Conservation (phyloP, 169 alveolate species). For the Cryptosporidium meleagridis region DNA sequence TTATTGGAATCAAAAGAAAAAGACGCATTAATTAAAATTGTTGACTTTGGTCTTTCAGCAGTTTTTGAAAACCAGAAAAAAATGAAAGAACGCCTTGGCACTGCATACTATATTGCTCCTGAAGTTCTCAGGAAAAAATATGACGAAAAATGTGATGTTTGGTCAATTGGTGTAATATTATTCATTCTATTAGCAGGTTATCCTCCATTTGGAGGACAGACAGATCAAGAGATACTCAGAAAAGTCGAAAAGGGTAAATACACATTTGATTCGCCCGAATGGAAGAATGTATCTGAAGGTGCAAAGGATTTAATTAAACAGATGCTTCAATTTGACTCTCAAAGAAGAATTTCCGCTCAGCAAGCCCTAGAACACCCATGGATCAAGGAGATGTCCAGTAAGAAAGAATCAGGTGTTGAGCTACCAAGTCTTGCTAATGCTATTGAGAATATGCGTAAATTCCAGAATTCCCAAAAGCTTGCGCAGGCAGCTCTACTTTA, state of each 20-base stretch:
- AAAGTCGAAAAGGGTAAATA: conserved; percentile 89
- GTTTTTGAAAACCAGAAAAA: conserved; percentile 79
- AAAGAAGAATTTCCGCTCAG: conserved; percentile 89
- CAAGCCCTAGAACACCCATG: conserved; percentile 92
- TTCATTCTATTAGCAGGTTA: conserved; percentile 84
- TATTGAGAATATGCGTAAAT: conserved; percentile 85
- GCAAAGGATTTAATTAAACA: conserved; percentile 91
- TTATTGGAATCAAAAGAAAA: conserved; percentile 80
- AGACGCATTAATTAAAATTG: conserved; percentile 81
- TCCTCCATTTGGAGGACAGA: conserved; percentile 93
- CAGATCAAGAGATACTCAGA: conserved; percentile 89
- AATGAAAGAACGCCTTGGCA: conserved; percentile 88
- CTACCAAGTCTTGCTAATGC: conserved; percentile 84
- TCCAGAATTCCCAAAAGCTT: conserved; percentile 85
- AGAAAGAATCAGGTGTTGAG: conserved; percentile 80
- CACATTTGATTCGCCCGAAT: conserved; percentile 83
- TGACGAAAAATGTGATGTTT: conserved; percentile 90
- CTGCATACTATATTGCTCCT: conserved; percentile 90
- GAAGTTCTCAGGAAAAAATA: conserved; percentile 87
- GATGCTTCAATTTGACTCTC: conserved; percentile 89
- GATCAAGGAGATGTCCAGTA: conserved; percentile 83
- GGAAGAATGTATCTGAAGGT: conserved; percentile 89
- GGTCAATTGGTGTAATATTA: conserved; percentile 92
- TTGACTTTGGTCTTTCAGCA: conserved; percentile 92
- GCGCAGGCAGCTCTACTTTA: conserved; percentile 90